phyloP scores from a whole-genome alignment of 768 basidiomycete species.

The Suillus paluster region DNA sequence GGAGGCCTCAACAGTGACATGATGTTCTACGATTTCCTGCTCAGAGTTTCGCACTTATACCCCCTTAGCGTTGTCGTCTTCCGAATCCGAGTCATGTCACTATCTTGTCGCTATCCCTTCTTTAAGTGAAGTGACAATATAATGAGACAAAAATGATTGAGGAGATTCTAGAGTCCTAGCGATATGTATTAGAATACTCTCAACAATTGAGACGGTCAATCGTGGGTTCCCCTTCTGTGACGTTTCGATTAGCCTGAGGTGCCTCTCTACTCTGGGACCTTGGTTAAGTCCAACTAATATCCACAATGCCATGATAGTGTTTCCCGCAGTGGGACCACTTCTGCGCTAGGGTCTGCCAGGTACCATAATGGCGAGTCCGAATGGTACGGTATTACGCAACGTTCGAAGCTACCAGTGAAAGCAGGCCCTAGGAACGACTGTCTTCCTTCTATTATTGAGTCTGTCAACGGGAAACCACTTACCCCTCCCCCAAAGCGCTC shows the following conservation, averaged over 20 bases:
- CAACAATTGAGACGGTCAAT: not conserved
- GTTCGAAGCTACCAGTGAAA: slow-evolving; percentile 16
- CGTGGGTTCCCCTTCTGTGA: too few species aligned
- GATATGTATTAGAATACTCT: not conserved
- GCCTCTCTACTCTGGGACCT: not conserved
- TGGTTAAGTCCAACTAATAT: too few species aligned
- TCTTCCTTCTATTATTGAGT: not conserved
- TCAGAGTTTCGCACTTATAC: too few species aligned
- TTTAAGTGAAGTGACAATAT: too few species aligned
- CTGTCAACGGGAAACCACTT: not conserved
- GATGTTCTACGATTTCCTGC: not conserved
- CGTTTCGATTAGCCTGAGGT: too few species aligned
- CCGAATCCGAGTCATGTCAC: not conserved
- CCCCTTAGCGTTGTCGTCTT: too few species aligned
- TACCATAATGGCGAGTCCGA: not conserved
- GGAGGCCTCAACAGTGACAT: not conserved
- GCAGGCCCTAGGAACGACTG: not conserved
- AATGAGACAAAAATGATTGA: not conserved
- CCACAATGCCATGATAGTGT: not conserved
- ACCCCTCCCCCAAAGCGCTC: not conserved
- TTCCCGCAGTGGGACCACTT: not conserved
- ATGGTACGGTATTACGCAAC: slow-evolving; percentile 23
- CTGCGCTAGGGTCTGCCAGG: not conserved
- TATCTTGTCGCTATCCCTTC: not conserved
- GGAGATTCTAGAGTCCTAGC: not conserved